These are phyloP conservation scores for Alternaria gansuensis DNA, from an alignment of 2,329 filamentous ascomycete species.

Conservation along the genomic window DNA sequence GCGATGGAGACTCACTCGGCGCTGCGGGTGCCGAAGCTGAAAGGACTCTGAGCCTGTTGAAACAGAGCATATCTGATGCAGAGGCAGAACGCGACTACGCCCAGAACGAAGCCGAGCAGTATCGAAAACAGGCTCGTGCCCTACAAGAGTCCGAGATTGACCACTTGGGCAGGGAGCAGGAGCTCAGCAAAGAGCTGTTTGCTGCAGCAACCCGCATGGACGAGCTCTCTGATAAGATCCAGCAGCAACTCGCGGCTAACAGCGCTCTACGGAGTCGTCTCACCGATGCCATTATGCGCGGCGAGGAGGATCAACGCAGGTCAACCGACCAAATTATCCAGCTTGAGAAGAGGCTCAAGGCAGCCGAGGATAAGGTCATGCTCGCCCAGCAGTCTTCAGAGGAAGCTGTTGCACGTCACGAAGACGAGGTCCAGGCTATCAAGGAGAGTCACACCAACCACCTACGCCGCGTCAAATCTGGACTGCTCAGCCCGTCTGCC, in stretches of 20 bases:
- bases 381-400: slow-evolving; percentile 86
- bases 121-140: slow-evolving; percentile 68
- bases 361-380: slow-evolving; percentile 84
- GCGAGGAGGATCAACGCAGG: slow-evolving; percentile 81
- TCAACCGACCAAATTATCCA: slow-evolving; percentile 84
- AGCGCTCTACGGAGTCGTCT: slow-evolving; percentile 77
- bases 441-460: slow-evolving; percentile 80
- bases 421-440: slow-evolving; percentile 80
- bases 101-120: slow-evolving; percentile 68
- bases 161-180: slow-evolving; percentile 67
- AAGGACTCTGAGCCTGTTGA: slow-evolving; percentile 70
- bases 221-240: slow-evolving; percentile 79
- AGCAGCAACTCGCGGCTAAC: slow-evolving; percentile 82
- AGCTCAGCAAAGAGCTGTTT: slow-evolving; percentile 73
- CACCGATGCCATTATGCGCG: slow-evolving; percentile 78
- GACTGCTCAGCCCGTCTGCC: slow-evolving; percentile 57
- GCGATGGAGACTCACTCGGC: slow-evolving; percentile 54
- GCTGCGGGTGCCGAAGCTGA: slow-evolving; percentile 61
- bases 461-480: slow-evolving; percentile 73
- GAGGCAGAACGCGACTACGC: slow-evolving; percentile 78
- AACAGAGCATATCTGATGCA: slow-evolving; percentile 73
- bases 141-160: slow-evolving; percentile 66
- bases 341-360: slow-evolving; percentile 81
- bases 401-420: slow-evolving; percentile 81
- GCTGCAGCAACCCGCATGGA: slow-evolving; percentile 81